Evolutionary conservation across 495 filamentous ascomycete species (phyloP).

Genomic region (Penicillium turbatum): DNA sequence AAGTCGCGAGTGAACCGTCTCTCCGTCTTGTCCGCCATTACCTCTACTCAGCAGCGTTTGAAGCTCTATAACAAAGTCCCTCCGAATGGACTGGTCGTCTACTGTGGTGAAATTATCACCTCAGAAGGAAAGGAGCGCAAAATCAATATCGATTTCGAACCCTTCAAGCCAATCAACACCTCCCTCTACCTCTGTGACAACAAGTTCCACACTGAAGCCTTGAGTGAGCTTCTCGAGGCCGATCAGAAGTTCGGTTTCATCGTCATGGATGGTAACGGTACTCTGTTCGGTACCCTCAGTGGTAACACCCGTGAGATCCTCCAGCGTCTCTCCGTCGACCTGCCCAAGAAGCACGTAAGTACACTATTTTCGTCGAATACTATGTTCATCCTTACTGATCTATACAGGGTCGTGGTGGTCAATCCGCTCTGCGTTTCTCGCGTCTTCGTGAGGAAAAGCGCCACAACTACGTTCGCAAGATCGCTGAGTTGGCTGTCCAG

Average conservation of each 20-base stretch:
- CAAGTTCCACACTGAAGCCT: slow-evolving; percentile 97
- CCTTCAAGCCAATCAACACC: slow-evolving; percentile 99
- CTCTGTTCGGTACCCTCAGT: slow-evolving; percentile 91
- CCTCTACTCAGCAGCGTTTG: slow-evolving; percentile 95
- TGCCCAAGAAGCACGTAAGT: slow-evolving; percentile 88
- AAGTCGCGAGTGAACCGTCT: slow-evolving; percentile 98
- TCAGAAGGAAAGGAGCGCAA: slow-evolving; percentile 97
- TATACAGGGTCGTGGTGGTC: slow-evolving; percentile 80
- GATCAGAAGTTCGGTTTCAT: slow-evolving; percentile 99
- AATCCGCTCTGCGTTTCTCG: slow-evolving; percentile 97
- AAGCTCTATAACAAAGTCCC: slow-evolving; percentile 99
- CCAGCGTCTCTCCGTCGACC: slow-evolving; percentile 94
- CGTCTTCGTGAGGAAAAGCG: slow-evolving; percentile 99
- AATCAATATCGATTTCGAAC: slow-evolving; percentile 99
- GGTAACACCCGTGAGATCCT: slow-evolving; percentile 96
- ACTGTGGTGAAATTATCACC: slow-evolving; percentile 99
- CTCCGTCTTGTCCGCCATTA: slow-evolving; percentile 95
- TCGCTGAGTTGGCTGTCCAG: slow-evolving; percentile 94
- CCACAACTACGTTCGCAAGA: slow-evolving; percentile 99
- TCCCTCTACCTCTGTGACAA: slow-evolving; percentile 99
- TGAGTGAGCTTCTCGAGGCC: slow-evolving; percentile 93
- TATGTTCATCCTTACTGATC: neutral
- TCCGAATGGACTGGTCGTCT: slow-evolving; percentile 93
- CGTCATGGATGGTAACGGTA: slow-evolving; percentile 98
- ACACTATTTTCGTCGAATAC: neutral